Evolutionary conservation across 2,329 filamentous ascomycete species (phyloP), one percentile per base, ranked within the genome.

Genomic region (Rhinocladiella similis): DNA sequence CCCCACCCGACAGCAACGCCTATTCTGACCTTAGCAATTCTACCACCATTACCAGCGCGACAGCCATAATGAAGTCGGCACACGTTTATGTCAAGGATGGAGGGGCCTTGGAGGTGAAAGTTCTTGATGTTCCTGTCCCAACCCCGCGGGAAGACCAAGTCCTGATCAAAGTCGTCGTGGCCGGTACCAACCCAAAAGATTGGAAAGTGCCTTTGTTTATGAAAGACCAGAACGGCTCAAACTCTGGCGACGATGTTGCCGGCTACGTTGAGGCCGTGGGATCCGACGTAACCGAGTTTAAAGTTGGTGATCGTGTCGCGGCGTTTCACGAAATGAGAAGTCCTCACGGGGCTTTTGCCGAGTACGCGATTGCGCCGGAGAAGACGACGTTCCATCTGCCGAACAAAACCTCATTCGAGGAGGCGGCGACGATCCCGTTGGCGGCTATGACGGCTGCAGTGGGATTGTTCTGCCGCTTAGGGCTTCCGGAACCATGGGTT

Each of bases 351-450:
- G 76, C 73, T 36, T 85, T 78, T 59, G 83, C 80, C 5, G 81
- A 85, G 60, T 85, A 84, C 63, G 81, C 80, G 1, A 66, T 85
- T 7, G 77, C 76, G 1, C 79, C 73, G 75, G 73, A 73, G 25
- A 73, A 82, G 60, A 80, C 81, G 0, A 84, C 81, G 0, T 82
- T 83, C 67, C 80, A 80, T 64, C 68, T 85, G 9, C 80, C 82
- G 0, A 63, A 73, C 20, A 70, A 74, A n/a, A 75, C 73, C 0
- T 77, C 72, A 5, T 84, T 84, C 50, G 80, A 85, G 69, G 79
- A 78, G 77, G 65, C 10, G 54, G 64, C 45, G 13, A 65, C 63
- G 1, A 64, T 63, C 41, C 57, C 59, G 6, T 39, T 63, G 27
- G 54, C 56, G 4, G 59, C 50, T 14, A 65, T 67, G 59, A 61